A percentile compares a stretch with the other conserved stretches of the same genome.
Conservation (phyloP, 2,329 filamentous ascomycete genomes). For the Coniosporium tulheliwenetii region DNA sequence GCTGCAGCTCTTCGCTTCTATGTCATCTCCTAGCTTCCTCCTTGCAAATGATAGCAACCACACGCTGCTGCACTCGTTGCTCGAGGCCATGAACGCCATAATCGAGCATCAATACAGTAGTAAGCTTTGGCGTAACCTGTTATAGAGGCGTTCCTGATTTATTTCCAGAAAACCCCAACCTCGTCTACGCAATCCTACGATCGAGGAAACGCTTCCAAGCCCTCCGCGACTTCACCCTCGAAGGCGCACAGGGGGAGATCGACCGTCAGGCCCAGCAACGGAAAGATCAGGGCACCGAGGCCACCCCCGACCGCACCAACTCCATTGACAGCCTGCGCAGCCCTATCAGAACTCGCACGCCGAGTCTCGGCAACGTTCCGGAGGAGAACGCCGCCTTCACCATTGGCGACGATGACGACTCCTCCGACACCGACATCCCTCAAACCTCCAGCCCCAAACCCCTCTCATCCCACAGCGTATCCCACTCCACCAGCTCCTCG, state of each 20-base stretch:
- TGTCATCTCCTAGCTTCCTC: conserved; percentile 86
- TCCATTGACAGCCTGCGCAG: conserved; percentile 56
- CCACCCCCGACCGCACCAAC: conserved; percentile 29
- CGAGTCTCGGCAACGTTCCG: conserved; percentile 50
- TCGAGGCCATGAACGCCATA: conserved; percentile 81
- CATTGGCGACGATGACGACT: conserved; percentile 76
- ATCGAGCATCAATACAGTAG: conserved; percentile 75
- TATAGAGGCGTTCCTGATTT: conserved; percentile 6
- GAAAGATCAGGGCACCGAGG: conserved; percentile 41
- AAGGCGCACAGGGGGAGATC: conserved; percentile 83
- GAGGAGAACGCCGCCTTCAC: conserved; percentile 72
- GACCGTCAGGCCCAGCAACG: conserved; percentile 57
- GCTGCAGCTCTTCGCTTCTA: conserved; percentile 75
- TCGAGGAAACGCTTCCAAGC: conserved; percentile 75
- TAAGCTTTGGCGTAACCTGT: conserved; percentile 23
- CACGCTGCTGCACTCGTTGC: conserved; percentile 57
- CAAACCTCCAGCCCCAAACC: conserved; percentile 9
- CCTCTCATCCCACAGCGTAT: conserved; percentile 42
- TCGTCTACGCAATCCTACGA: conserved; percentile 65
- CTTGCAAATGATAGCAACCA: conserved; percentile 89
- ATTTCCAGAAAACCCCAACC: conserved; percentile 55
- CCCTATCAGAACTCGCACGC: conserved; percentile 39
- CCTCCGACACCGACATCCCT: conserved; percentile 41
- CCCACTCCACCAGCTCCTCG: conserved; percentile 32
- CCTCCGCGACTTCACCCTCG: conserved; percentile 73